phyloP scores from a whole-genome alignment of 148 eudicot genomes.

The Rhododendron henanense region DNA sequence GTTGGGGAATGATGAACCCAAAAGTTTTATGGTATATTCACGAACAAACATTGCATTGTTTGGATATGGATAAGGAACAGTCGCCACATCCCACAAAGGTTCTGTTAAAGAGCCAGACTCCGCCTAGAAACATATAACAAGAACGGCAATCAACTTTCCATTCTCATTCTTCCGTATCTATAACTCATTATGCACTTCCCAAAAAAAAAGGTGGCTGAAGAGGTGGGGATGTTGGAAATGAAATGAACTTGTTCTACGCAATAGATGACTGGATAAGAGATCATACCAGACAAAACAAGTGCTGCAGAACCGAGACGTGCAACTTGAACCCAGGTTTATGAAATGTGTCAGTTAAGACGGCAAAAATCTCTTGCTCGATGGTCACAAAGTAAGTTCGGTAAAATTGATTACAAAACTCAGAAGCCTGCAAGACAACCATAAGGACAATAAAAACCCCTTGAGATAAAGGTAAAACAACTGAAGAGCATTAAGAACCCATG shows the following conservation, averaged over 20 bases:
- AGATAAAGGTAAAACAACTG: background rate
- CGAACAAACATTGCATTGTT: conserved; percentile 72
- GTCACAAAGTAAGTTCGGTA: conserved; percentile 73
- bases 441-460: background rate
- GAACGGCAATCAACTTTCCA: background rate
- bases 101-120: conserved; percentile 76
- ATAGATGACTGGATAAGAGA: background rate
- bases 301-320: conserved; percentile 88
- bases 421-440: conserved; percentile 40
- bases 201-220: background rate
- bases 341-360: conserved; percentile 92
- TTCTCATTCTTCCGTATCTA: background rate
- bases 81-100: conserved; percentile 88
- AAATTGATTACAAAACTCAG: conserved; percentile 87
- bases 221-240: background rate
- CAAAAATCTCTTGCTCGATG: conserved; percentile 97
- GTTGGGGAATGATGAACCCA: conserved; percentile 89
- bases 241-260: background rate
- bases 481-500: background rate
- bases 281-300: conserved; percentile 76
- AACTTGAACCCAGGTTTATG: conserved; percentile 98
- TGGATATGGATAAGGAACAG: conserved; percentile 73
- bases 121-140: conserved; percentile 37
- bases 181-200: background rate
- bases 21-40: conserved; percentile 86